Evolutionary conservation across 2,329 filamentous ascomycete species (phyloP), one percentile per base, ranked within the genome.

Genomic region (Pseudocercospora vitis): DNA sequence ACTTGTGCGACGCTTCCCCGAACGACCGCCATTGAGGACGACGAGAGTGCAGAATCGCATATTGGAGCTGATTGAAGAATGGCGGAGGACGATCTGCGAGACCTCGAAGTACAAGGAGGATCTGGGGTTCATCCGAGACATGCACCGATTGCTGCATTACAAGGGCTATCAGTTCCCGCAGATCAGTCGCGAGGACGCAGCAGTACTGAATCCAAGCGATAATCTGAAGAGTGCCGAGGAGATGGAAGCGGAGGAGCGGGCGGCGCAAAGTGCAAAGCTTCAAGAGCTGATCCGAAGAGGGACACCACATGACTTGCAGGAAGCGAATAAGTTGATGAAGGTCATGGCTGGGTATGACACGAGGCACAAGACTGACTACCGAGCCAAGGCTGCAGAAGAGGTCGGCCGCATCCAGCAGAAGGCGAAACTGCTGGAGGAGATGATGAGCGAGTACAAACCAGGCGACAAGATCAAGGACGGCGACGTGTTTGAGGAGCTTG

Each of bases 321-420:
- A 99, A 76, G 94, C 94, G 50, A 99, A 97, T 70, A 86, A 90
- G 64, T 79, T 99, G 49, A 99, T 99, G 94, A 99, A 99, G 75
- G 82, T 99, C 62, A 97, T 99, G 94, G 94, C 94, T 49, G 94
- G 94, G 58, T 99, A 89, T 72, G 94, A 99, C 71, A 96, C 89
- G 54, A 81, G 91, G 63, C 88, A 90, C 70, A 97, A 97, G 76
- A 96, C 94, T 1, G 92, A 99, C 74, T 99, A 96, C 74, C 86
- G 94, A 60, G 94, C 94, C 59, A 99, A 99, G 74, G 94, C 94
- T 1, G 94, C 94, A 7, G 91, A 96, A 70, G 94, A 99, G 59
- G 90, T 99, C 6, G 82, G 84, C 62, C 95, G 90, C 75, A 91
- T 99, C 54, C 94, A 97, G 71, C 91, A 96, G 69, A 99, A 99